Evolutionary conservation across 192 early-diverging fungal genomes (phyloP).

Genomic region (Chytriomyces sp.): DNA sequence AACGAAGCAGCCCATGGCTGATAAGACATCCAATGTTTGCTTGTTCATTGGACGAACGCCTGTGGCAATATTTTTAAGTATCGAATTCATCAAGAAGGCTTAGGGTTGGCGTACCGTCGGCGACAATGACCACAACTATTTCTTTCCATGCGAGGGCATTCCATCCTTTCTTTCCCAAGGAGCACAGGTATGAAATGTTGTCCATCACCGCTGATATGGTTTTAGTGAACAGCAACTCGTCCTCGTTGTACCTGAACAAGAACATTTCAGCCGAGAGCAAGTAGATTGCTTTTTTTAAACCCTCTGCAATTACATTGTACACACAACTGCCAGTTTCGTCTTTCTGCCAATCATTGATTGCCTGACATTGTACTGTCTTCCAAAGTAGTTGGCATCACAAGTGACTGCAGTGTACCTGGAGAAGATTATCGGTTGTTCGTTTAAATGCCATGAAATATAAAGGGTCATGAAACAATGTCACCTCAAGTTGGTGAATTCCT

Average conservation of each 20-base stretch:
- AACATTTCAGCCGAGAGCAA: not conserved
- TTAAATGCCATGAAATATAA: not conserved
- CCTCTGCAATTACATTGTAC: constrained; percentile 76
- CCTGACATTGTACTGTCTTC: constrained; percentile 63
- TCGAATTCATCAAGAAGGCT: not conserved
- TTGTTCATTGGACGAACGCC: constrained; percentile 75
- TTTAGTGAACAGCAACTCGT: constrained; percentile 65
- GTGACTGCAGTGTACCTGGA: constrained; percentile 68
- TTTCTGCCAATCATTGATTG: constrained; percentile 56
- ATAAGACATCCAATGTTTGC: constrained; percentile 71
- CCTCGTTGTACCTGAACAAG: constrained; percentile 64
- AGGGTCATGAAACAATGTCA: constrained; percentile 14
- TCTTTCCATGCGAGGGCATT: constrained; percentile 71
- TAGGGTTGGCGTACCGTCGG: constrained; percentile 62
- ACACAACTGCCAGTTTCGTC: constrained; percentile 72
- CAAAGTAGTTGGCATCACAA: constrained; percentile 69
- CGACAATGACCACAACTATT: constrained; percentile 72
- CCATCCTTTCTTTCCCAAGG: constrained; percentile 59
- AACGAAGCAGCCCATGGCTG: constrained; percentile 68
- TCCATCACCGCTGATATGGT: constrained; percentile 68
- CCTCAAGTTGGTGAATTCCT: constrained; percentile 73
- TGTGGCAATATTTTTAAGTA: not conserved
- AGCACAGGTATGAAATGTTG: constrained; percentile 72
- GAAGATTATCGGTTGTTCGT: not conserved
- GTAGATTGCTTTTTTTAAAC: constrained; percentile 65